Conservation (phyloP, 495 filamentous ascomycete species). For the Talaromyces proteolyticus region DNA sequence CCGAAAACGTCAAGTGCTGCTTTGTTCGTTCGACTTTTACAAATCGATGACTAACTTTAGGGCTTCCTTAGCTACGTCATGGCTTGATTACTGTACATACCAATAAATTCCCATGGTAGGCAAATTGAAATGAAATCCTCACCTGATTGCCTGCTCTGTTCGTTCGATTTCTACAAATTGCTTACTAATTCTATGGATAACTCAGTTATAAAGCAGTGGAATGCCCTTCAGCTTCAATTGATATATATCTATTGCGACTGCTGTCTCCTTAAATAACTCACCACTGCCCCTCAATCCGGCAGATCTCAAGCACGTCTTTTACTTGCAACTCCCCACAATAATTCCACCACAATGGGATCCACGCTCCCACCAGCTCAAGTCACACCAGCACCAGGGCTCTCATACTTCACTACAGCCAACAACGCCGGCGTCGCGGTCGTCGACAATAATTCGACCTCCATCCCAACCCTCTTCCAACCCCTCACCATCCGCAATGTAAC, state of each 20-base stretch:
- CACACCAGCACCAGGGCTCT: constrained; percentile 15
- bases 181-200: not conserved
- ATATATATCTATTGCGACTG: not conserved
- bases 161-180: too few relatives aligned
- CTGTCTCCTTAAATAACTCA: too few relatives aligned
- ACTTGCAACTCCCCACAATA: too few relatives aligned
- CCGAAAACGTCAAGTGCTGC: too few relatives aligned
- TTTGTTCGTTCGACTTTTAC: too few relatives aligned
- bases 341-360: constrained; percentile 15
- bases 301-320: not conserved
- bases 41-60: too few relatives aligned
- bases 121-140: too few relatives aligned
- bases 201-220: too few relatives aligned
- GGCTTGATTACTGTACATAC: too few relatives aligned
- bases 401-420: constrained; percentile 58
- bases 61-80: too few relatives aligned
- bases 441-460: constrained; percentile 24
- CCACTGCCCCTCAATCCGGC: not conserved
- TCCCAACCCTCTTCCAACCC: constrained; percentile 61
- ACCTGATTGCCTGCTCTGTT: too few relatives aligned
- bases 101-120: too few relatives aligned
- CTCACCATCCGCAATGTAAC: constrained; percentile 60
- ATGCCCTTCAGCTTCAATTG: not conserved
- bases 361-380: constrained; percentile 10
- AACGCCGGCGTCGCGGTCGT: constrained; percentile 48